These are phyloP conservation scores for Hypoxylon sp. DNA, from an alignment of 2,329 filamentous ascomycete species.

Conservation along the genomic window DNA sequence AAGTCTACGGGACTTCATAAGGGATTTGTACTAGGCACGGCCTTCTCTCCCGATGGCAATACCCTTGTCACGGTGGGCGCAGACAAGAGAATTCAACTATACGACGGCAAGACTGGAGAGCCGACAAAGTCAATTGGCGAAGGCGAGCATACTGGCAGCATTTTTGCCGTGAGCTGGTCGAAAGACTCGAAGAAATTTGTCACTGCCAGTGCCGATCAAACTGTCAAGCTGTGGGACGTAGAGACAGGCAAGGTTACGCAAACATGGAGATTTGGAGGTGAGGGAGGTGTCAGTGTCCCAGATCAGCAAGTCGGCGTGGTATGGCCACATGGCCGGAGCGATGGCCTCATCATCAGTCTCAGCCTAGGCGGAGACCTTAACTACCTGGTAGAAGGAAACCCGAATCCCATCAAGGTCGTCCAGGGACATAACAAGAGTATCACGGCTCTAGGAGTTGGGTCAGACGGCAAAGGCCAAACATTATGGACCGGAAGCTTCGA, in stretches of 20 bases:
- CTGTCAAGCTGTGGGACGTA: constrained; percentile 93
- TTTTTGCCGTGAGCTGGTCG: constrained; percentile 93
- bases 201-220: constrained; percentile 94
- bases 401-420: constrained; percentile 78
- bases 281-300: constrained; percentile 77
- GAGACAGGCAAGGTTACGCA: constrained; percentile 83
- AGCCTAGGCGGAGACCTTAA: constrained; percentile 91
- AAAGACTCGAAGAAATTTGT: constrained; percentile 88
- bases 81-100: constrained; percentile 93
- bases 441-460: constrained; percentile 77
- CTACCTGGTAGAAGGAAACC: constrained; percentile 82
- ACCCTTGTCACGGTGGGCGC: constrained; percentile 89
- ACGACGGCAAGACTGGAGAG: constrained; percentile 96
- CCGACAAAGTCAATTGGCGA: constrained; percentile 82
- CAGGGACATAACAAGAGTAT: constrained; percentile 94
- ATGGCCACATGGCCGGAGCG: constrained; percentile 84
- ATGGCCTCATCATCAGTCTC: constrained; percentile 90
- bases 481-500: constrained; percentile 95
- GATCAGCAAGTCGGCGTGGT: constrained; percentile 97
- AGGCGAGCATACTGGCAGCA: constrained; percentile 90
- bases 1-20: constrained; percentile 84
- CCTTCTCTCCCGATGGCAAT: constrained; percentile 90
- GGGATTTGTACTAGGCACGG: constrained; percentile 89
- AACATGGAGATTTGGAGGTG: constrained; percentile 87
- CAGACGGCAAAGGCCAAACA: constrained; percentile 71